A percentile compares a stretch with the other conserved stretches of the same genome.
phyloP scores from a whole-genome alignment of 352 stramenopile genomes.

The Globisporangium megalacanthum region DNA sequence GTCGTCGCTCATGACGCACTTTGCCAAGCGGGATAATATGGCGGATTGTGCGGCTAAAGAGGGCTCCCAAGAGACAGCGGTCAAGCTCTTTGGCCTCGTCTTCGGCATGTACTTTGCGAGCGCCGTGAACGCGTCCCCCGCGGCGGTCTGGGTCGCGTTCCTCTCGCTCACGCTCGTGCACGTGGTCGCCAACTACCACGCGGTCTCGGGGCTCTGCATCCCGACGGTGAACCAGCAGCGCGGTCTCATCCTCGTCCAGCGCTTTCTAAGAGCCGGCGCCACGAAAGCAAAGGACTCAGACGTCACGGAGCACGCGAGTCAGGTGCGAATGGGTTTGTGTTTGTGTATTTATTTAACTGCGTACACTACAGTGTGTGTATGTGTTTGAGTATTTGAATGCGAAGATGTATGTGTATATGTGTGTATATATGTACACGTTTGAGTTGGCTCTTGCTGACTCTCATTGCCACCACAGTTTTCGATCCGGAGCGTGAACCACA shows the following conservation, averaged over 20 bases:
- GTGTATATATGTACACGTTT: neutral
- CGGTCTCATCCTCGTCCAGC: constrained; percentile 47
- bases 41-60: constrained; percentile 94
- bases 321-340: neutral
- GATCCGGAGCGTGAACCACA: constrained; percentile 54
- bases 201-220: constrained; percentile 85
- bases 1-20: constrained; percentile 88
- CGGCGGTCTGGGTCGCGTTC: constrained; percentile 89
- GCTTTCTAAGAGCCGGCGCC: constrained; percentile 29
- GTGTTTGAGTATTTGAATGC: too few relatives aligned
- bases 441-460: too few relatives aligned
- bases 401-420: constrained; percentile 7
- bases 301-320: constrained; percentile 19
- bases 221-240: constrained; percentile 83
- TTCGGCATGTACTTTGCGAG: constrained; percentile 85
- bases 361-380: too few relatives aligned
- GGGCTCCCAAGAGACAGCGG: constrained; percentile 93
- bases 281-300: constrained; percentile 20
- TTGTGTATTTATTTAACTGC: too few relatives aligned
- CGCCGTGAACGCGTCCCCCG: constrained; percentile 53
- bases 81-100: constrained; percentile 92
- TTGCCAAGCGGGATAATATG: constrained; percentile 84
- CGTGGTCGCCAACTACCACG: constrained; percentile 93
- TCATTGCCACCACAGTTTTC: constrained; percentile 30
- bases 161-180: constrained; percentile 89